These are phyloP conservation scores for Colletotrichum sp. DNA, from an alignment of 2,329 filamentous ascomycete genomes.

Conservation along the genomic window DNA sequence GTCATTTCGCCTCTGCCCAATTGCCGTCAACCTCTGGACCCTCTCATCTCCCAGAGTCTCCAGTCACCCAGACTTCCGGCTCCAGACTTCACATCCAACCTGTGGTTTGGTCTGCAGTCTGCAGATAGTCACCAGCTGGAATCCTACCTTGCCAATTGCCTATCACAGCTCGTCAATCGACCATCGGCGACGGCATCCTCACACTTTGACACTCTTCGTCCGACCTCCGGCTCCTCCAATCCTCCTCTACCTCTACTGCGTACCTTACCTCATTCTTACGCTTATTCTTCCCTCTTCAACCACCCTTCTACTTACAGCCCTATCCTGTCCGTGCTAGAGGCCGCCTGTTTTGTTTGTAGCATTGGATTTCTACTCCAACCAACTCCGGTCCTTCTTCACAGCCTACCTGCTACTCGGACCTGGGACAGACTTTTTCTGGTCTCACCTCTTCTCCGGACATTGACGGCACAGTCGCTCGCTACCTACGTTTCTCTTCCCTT, in stretches of 20 bases:
- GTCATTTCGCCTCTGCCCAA: slow-evolving; percentile 17
- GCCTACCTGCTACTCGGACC: not conserved
- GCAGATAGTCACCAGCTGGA: not conserved
- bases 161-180: not conserved
- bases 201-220: not conserved
- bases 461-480: not conserved
- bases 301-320: not conserved
- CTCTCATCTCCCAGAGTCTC: slow-evolving; percentile 12
- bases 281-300: not conserved
- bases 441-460: not conserved
- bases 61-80: not conserved
- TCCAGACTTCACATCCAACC: not conserved
- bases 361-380: not conserved
- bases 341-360: not conserved
- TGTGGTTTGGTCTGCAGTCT: not conserved
- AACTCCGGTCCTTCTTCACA: not conserved
- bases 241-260: not conserved
- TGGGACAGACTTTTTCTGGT: not conserved
- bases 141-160: not conserved
- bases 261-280: not conserved
- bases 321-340: slow-evolving; percentile 3
- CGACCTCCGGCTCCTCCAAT: not conserved
- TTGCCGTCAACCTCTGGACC: slow-evolving; percentile 3
- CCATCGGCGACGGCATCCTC: not conserved
- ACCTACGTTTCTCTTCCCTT: not conserved